Evolutionary conservation across 257 asterid species (phyloP).

Genomic region (Solanum stenotomum): DNA sequence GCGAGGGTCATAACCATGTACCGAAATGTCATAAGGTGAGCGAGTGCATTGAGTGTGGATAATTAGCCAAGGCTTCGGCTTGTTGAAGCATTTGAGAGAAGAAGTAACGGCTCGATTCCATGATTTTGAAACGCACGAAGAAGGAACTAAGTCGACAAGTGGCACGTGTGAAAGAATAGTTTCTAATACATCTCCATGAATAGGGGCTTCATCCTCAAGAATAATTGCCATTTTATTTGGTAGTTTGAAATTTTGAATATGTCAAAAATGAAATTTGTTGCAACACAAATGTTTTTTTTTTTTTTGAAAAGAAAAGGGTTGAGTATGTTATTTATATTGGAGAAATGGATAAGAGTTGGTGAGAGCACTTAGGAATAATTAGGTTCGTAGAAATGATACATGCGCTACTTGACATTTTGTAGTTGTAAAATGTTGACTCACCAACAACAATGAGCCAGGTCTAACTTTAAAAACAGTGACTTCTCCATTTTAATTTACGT

Average conservation of each 20-base stretch:
- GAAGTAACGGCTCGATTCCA: constrained; percentile 51
- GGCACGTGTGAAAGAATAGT: constrained; percentile 46
- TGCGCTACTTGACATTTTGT: background rate
- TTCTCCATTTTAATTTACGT: rapidly evolving
- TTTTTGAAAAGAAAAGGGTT: background rate
- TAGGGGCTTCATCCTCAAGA: constrained; percentile 9
- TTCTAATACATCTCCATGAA: constrained; percentile 43
- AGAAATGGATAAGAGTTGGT: background rate
- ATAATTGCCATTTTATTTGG: background rate
- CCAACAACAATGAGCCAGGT: background rate
- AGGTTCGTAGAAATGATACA: background rate
- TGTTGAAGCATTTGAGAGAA: constrained; percentile 44
- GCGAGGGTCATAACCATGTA: constrained; percentile 59
- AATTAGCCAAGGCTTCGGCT: constrained; percentile 60
- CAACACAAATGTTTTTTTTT: background rate
- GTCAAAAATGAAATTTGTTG: background rate
- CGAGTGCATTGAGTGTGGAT: constrained; percentile 45
- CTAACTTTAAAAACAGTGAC: background rate
- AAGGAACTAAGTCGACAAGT: constrained; percentile 42
- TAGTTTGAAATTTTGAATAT: background rate
- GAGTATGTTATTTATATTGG: background rate
- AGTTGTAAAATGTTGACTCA: background rate
- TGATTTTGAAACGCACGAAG: constrained; percentile 41
- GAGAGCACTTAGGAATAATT: background rate
- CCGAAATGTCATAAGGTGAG: constrained; percentile 23